A percentile compares a stretch with the other conserved stretches of the same genome.
Conservation (phyloP, 2,329 filamentous ascomycete genomes). For the Canariomyces notabilis region DNA sequence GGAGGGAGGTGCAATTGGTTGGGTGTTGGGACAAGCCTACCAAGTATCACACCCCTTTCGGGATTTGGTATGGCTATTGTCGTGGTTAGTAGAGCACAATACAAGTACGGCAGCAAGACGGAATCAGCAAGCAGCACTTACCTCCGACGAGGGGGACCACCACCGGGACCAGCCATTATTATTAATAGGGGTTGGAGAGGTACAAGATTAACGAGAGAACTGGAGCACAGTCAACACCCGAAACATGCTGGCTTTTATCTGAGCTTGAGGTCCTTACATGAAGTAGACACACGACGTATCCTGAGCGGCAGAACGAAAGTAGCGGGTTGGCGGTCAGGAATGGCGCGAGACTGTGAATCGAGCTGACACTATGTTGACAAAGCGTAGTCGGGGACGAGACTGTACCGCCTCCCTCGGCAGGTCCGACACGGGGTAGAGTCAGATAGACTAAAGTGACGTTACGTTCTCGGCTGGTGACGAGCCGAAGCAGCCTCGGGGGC, state of each 20-base stretch:
- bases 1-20: neutral
- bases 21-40: slow-evolving; percentile 32
- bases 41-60: slow-evolving; percentile 97
- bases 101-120: neutral
- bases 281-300: slow-evolving; percentile 25
- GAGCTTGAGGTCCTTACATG: slow-evolving; percentile 15
- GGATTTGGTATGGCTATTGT: slow-evolving; percentile 88
- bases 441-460: slow-evolving; percentile 1
- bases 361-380: slow-evolving; percentile 13
- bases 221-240: slow-evolving; percentile 18
- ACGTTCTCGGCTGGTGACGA: neutral
- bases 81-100: slow-evolving; percentile 8
- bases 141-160: slow-evolving; percentile 78
- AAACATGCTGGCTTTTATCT: neutral
- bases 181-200: slow-evolving; percentile 31
- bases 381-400: slow-evolving; percentile 1
- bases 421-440: slow-evolving; percentile 2
- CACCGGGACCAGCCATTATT: slow-evolving; percentile 85
- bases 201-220: slow-evolving; percentile 35
- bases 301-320: slow-evolving; percentile 25
- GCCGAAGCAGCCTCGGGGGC: neutral
- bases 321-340: slow-evolving; percentile 17
- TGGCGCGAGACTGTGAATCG: slow-evolving; percentile 12
- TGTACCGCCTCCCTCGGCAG: slow-evolving; percentile 10
- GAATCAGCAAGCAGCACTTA: slow-evolving; percentile 31